Evolutionary conservation across 2,329 filamentous ascomycete genomes (phyloP), one percentile per base, ranked within the genome.

Genomic region (Amesomyces nigricolor): DNA sequence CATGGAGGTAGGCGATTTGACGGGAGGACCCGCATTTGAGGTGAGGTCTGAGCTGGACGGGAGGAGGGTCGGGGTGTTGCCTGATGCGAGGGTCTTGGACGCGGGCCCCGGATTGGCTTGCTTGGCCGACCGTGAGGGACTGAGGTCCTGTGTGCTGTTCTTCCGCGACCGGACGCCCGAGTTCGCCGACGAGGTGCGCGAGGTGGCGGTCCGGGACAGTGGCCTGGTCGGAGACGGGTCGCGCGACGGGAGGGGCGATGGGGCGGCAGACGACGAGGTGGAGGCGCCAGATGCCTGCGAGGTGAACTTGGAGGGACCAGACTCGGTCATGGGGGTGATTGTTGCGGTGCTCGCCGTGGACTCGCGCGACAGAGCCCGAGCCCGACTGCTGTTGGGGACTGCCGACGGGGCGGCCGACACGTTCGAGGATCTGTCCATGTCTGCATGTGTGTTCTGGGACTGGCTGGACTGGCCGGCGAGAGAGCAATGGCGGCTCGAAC

Each of bases 21-120:
- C 79, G 13, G 87, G 82, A 59, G 79, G 78, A 44, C 84, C 78
- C 52, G 81, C 75, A 71, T 84, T 85, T 63, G 80, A 72, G 26
- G 76, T 75, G 6, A 80, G 71, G 60, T 95, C 88, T 56, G 82
- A 76, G 40, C 77, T 70, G 6, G 78, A 70, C 35, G 85, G 79
- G 47, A 81, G 80, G 37, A 92, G 74, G 50, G 81, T 79, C 7
- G 89, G 86, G 47, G 83, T 86, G 61, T 77, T 84, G 37, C 84
- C 75, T 38, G 87, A 80, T 14, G 88, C 87, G 47, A 92, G 75
- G 57, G 83, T 81, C 67, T 85, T 81, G 69, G 87, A 80, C 55
- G 85, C 76, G 17, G 85, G 76, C 22, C 83, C 83, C 37, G 83
- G 79, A 53, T 80, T 75, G 54, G 74, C 79, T 55, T 75, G 73